A percentile compares a stretch with the other conserved stretches of the same genome.
Conservation (phyloP, 371 early-diverging fungal genomes). For the Rhizopus delemar region DNA sequence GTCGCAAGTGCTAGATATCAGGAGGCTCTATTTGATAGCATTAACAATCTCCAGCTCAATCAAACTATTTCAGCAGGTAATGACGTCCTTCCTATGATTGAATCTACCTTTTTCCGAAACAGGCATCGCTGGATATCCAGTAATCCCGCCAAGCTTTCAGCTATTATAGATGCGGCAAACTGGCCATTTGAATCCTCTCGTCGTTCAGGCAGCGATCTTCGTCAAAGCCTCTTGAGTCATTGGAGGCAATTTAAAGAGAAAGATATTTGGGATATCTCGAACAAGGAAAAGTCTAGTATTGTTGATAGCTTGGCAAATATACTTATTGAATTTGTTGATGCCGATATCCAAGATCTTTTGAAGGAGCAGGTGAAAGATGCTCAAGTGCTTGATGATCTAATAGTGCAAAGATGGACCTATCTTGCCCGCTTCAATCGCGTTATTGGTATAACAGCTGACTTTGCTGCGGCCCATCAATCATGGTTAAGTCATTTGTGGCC, state of each 20-base stretch:
- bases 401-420: slow-evolving; percentile 26
- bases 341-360: slow-evolving; percentile 26
- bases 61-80: slow-evolving; percentile 7
- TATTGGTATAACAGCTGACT: slow-evolving; percentile 44
- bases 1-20: not conserved
- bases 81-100: slow-evolving; percentile 26
- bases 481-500: slow-evolving; percentile 34
- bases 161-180: slow-evolving; percentile 18
- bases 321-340: slow-evolving; percentile 27
- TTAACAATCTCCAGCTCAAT: not conserved
- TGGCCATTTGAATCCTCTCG: slow-evolving; percentile 39
- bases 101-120: slow-evolving; percentile 6
- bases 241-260: slow-evolving; percentile 19
- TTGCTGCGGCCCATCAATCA: slow-evolving; percentile 37
- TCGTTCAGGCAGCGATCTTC: slow-evolving; percentile 4
- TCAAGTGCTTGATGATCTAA: slow-evolving; percentile 22
- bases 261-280: slow-evolving; percentile 21
- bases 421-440: slow-evolving; percentile 37
- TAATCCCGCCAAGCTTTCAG: slow-evolving; percentile 1
- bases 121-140: slow-evolving; percentile 21
- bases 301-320: slow-evolving; percentile 9
- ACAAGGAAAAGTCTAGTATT: slow-evolving; percentile 2
- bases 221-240: slow-evolving; percentile 8
- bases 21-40: not conserved
- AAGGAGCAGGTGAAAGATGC: slow-evolving; percentile 28